Conservation (phyloP, 176 grass and related monocot species). For the Raddia distichophylla region DNA sequence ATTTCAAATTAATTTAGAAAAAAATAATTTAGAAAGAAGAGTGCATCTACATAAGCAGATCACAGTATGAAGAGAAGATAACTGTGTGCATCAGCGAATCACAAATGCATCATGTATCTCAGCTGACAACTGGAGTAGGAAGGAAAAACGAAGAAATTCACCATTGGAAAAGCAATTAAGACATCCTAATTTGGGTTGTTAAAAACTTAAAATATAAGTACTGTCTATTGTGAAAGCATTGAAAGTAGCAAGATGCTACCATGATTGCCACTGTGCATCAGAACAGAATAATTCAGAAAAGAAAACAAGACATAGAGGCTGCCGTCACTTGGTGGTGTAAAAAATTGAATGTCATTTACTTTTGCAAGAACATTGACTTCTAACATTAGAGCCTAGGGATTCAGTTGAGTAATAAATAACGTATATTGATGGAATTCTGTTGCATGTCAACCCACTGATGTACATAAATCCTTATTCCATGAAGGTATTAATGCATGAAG, state of each 20-base stretch:
- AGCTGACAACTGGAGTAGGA: constrained; percentile 28
- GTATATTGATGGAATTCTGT: neutral
- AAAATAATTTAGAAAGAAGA: constrained; percentile 3
- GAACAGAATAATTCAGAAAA: neutral
- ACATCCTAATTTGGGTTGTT: constrained; percentile 2
- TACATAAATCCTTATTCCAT: neutral
- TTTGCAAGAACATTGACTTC: neutral
- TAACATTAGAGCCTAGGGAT: neutral
- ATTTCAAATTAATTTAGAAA: constrained; percentile 2
- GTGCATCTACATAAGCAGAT: neutral
- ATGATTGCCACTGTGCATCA: neutral
- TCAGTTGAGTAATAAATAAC: neutral
- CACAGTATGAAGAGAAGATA: neutral
- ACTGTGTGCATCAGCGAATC: neutral
- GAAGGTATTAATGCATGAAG: neutral
- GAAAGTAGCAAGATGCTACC: neutral
- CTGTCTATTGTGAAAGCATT: neutral
- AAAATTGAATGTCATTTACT: constrained; percentile 3
- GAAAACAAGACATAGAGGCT: neutral
- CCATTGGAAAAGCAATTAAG: neutral
- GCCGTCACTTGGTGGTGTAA: neutral
- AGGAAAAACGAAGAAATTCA: constrained; percentile 15
- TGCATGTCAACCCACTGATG: neutral
- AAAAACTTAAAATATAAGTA: neutral
- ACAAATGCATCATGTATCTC: constrained; percentile 4